Base-by-base conservation (phyloP, 495 filamentous ascomycete species). In the Aspergillus asperescens region DNA sequence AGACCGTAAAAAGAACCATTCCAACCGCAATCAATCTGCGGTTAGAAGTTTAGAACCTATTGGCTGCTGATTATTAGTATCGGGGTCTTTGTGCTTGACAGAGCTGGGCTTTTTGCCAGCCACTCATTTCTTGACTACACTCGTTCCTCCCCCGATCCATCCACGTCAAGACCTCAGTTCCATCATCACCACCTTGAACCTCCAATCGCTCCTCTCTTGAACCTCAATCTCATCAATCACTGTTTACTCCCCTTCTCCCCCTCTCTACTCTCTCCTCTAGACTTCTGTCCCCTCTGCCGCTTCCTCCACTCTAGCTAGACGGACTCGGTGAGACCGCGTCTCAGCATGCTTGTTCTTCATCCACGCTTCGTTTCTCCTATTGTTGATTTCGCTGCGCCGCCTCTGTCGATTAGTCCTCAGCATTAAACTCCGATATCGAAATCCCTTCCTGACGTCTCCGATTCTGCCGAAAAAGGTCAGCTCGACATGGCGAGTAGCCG, bases 401-500 rank as follows among this genome's bases (percentile, higher is more conserved):
- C 62, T 50, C 62, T 57, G 34, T 62, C 52, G 41, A 39, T 49
- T 29, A 50, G 31, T 25, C 27, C 52, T 27, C 56, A 35, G 24
- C 54, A 52, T 39, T 59, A 41, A 60, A 56, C 45, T 34, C 16
- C 15, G 46, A 38, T 27, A 35, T 19, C 32, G 38, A 47, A 29
- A 25, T 43, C 15, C 25, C 40, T 43, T 35, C 13, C 41, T 32
- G 45, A 9, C 15, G 7, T 35, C 43, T 42, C 43, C 53, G 41
- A 46, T 23, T n/a, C 31, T 8, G 34, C 41, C 19, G 25, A 42
- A 43, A 24, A 28, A 20, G 45, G 50, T 89, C 81, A 12, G 77
- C 75, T 73, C 68, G 65, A 62, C 49, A 74, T 74, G 71, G 67
- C 71, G 45, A 57, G 57, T 51, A 64, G 59, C 63, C 63, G 58